Conservation (phyloP, 257 asterid species). For the Thymus mandschuricus region DNA sequence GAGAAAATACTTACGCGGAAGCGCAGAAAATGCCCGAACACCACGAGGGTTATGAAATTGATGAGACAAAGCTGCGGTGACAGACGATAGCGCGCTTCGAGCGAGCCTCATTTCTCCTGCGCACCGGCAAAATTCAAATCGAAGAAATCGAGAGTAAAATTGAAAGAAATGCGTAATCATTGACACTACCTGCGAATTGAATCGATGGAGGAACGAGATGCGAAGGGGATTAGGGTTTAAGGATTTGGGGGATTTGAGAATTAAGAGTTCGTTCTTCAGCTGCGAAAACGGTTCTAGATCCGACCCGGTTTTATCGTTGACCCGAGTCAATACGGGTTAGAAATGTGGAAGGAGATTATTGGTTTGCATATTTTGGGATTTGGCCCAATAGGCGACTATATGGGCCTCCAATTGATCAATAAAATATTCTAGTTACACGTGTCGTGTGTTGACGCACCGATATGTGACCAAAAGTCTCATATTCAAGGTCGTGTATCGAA, state of each 20-base stretch:
- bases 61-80: conserved; percentile 41
- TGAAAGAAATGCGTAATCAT: neutral
- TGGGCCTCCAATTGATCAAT: conserved; percentile 3
- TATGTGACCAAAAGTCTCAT: too few relatives aligned
- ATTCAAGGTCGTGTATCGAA: too few relatives aligned
- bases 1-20: conserved; percentile 35
- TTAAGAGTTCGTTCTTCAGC: conserved; percentile 1
- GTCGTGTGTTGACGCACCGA: too few relatives aligned
- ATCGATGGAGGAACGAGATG: conserved; percentile 5
- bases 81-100: too few relatives aligned
- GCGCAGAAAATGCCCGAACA: conserved; percentile 47
- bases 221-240: conserved; percentile 24
- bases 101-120: conserved; percentile 55
- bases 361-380: neutral
- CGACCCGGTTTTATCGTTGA: conserved; percentile 22
- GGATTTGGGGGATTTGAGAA: conserved; percentile 13
- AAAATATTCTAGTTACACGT: too few relatives aligned
- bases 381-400: neutral
- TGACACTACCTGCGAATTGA: conserved; percentile 1
- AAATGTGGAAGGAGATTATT: neutral
- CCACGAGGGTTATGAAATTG: conserved; percentile 38
- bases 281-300: conserved; percentile 18
- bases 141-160: neutral
- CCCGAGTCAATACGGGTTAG: neutral
- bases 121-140: conserved; percentile 12